Conservation (phyloP, 2,329 filamentous ascomycete genomes). For the Dactylellina drechsleri region DNA sequence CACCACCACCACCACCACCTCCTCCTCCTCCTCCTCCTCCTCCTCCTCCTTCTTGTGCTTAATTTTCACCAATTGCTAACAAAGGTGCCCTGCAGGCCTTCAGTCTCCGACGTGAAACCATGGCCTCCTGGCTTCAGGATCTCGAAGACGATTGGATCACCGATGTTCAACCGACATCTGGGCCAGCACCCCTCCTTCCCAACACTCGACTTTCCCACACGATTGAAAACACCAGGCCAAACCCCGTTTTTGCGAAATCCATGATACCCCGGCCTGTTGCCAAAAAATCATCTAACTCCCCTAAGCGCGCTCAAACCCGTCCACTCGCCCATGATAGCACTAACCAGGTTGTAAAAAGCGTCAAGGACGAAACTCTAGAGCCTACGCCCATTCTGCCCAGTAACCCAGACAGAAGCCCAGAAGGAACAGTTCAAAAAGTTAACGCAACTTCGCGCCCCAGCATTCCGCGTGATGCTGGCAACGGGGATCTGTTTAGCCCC, state of each 20-base stretch:
- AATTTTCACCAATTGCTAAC: no score
- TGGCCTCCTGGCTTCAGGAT: conserved; percentile 41
- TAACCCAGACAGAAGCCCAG: conserved; percentile 12
- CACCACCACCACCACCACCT: no score
- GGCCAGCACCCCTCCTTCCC: neutral
- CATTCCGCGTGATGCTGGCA: conserved; percentile 35
- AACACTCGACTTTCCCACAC: neutral
- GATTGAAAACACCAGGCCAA: conserved; percentile 6
- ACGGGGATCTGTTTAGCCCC: conserved; percentile 43
- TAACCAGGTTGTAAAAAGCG: neutral
- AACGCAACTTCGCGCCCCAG: conserved; percentile 11
- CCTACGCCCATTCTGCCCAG: conserved; percentile 1
- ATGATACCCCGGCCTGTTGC: conserved; percentile 42
- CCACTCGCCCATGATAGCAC: neutral
- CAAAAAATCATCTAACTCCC: conserved; percentile 10
- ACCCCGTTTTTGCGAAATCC: conserved; percentile 18
- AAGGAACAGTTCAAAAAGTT: conserved; percentile 43
- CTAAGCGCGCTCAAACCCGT: neutral
- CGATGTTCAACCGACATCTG: conserved; percentile 20
- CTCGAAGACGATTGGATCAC: conserved; percentile 48
- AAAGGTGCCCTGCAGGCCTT: neutral
- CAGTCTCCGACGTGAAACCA: neutral
- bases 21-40: neutral
- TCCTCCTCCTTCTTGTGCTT: neutral
- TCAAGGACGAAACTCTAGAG: neutral